Base-by-base conservation (phyloP, 1,284 basidiomycete genomes). In the Tilletia setariae region DNA sequence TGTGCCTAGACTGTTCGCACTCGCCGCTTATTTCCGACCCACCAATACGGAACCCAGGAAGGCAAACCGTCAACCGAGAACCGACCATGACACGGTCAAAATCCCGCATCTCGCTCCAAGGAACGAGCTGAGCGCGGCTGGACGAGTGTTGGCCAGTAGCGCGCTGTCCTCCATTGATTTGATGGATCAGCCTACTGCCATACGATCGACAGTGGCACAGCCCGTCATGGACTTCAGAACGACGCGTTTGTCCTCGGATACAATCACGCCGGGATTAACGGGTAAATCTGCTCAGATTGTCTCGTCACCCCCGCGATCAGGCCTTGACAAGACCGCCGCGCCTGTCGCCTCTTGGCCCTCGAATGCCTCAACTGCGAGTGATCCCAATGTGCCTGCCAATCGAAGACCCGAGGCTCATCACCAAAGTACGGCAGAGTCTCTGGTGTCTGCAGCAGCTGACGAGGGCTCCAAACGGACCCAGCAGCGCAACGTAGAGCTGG, bases 131-230 rank as follows among this genome's bases (percentile, higher is more conserved):
- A 53, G 51, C 28, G 51, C 28, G 21, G 51, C 90, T 77, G 74
- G 75, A 19, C 86, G 92, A 30, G 91, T 93, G 69, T 86, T 93
- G 6, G 94, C 94, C 1, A 90, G 91, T 9, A 88, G 90, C 8
- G 90, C 94, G 0, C 85, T 99, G 62, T 90, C 91, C 0, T 89
- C 91, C 0, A 92, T 99, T 56, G 93, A 96, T 79, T 92, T 90
- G 75, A 89, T 96, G 82, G 93, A 95, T 76, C 89, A 94, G 80
- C 87, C 89, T 64, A 84, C 88, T 16, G 86, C 90, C 53, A 77
- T 91, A 43, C 87, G 89, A 73, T 87, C 89, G 21, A 81, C 83
- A 40, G 82, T 85, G 23, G 53, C 62, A n/a, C 49, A 62, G 30
- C 69, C 35, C 11, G 35, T 40, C 11, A 40, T 40, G 67, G 63